Conservation (phyloP, 1,139 yeast genomes). For the Nakaseomyces bracarensis region DNA sequence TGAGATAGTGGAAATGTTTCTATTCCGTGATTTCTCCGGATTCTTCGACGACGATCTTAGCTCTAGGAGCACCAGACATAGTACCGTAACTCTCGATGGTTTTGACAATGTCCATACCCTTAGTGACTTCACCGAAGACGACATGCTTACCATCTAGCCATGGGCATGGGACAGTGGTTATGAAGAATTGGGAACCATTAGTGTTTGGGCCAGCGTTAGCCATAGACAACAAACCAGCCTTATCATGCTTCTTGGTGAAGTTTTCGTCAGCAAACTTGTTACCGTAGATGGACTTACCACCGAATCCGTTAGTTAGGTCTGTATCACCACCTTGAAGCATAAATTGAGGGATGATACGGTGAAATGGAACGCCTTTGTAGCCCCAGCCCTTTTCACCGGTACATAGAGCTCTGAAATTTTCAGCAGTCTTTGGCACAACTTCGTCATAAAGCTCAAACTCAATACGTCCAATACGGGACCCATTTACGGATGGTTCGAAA, state of each 20-base stretch:
- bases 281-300: constrained; percentile 94
- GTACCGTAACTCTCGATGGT: constrained; percentile 72
- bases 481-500: constrained; percentile 82
- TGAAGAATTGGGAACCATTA: constrained; percentile 92
- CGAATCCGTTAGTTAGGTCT: constrained; percentile 86
- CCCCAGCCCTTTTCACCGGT: constrained; percentile 58
- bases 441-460: constrained; percentile 77
- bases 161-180: constrained; percentile 81
- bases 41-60: constrained; percentile 62
- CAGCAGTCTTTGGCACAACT: constrained; percentile 87
- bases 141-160: constrained; percentile 96
- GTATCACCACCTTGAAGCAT: constrained; percentile 98
- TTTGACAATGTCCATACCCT: constrained; percentile 76
- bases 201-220: constrained; percentile 96
- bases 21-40: constrained; percentile 58
- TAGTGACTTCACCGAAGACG: constrained; percentile 88
- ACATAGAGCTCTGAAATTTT: constrained; percentile 61
- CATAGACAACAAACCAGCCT: constrained; percentile 85
- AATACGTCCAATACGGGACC: constrained; percentile 60
- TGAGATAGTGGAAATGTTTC: neutral
- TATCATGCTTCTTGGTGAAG: constrained; percentile 70
- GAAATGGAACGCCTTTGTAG: constrained; percentile 79
- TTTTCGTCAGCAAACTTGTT: constrained; percentile 82
- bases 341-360: constrained; percentile 87
- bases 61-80: constrained; percentile 62